These are phyloP conservation scores for Cladophialophora yegresii DNA, from an alignment of 2,329 filamentous ascomycete genomes.

Conservation along the genomic window DNA sequence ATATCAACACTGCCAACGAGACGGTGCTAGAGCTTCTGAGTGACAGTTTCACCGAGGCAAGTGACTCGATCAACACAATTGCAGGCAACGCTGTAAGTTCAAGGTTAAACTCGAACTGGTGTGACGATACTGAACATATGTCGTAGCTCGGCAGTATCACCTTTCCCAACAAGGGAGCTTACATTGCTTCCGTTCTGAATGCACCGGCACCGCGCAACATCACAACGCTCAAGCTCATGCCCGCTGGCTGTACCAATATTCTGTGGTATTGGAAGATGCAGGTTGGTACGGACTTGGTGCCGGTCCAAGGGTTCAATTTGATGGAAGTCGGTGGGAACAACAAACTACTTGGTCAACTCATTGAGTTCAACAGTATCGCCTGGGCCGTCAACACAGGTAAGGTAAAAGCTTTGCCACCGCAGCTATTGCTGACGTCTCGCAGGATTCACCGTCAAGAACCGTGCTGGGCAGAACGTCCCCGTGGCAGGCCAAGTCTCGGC, in stretches of 20 bases:
- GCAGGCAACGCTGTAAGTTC: slow-evolving; percentile 21
- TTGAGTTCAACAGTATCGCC: slow-evolving; percentile 22
- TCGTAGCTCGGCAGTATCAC: slow-evolving; percentile 19
- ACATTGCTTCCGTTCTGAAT: slow-evolving; percentile 10
- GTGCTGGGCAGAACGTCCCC: not conserved
- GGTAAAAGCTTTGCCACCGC: not conserved
- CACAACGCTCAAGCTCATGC: slow-evolving; percentile 11
- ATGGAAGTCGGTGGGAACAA: slow-evolving; percentile 13
- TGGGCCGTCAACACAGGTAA: slow-evolving; percentile 16
- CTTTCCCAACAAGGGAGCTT: slow-evolving; percentile 19
- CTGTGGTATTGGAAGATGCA: slow-evolving; percentile 19
- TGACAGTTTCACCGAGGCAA: slow-evolving; percentile 19
- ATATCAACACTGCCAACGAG: slow-evolving; percentile 14
- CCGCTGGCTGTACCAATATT: slow-evolving; percentile 12
- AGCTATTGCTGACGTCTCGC: not conserved
- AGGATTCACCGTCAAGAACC: slow-evolving; percentile 2
- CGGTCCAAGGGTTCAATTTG: slow-evolving; percentile 16
- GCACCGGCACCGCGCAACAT: slow-evolving; percentile 13
- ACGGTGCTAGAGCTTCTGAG: slow-evolving; percentile 17
- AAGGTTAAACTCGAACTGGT: not conserved
- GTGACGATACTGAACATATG: not conserved
- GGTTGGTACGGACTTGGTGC: slow-evolving; percentile 4
- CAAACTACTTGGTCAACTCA: slow-evolving; percentile 6
- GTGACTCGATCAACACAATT: slow-evolving; percentile 26
- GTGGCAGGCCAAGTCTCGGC: not conserved